Evolutionary conservation across 1,284 basidiomycete genomes (phyloP).

Genomic region (Cryptococcus sp.): DNA sequence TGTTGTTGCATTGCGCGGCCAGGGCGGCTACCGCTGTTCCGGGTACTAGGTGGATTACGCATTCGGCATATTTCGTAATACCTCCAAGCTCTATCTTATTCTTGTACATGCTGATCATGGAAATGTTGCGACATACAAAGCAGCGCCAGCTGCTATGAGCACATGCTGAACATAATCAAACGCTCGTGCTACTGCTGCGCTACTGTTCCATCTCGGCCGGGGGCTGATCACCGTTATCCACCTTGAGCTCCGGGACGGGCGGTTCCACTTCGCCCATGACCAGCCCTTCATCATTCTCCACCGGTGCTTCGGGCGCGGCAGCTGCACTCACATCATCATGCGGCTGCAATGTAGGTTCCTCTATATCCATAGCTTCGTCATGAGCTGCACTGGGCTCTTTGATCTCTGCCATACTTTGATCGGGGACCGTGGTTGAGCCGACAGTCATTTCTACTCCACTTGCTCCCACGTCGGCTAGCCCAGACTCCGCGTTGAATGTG

Average conservation of each 20-base stretch:
- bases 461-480: slow-evolving; percentile 21
- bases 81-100: too few relatives aligned
- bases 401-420: slow-evolving; percentile 9
- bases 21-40: too few relatives aligned
- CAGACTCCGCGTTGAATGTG: slow-evolving; percentile 22
- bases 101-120: too few relatives aligned
- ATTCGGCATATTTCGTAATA: too few relatives aligned
- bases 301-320: slow-evolving; percentile 1
- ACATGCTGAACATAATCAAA: too few relatives aligned
- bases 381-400: neutral
- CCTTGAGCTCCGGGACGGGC: slow-evolving; percentile 24
- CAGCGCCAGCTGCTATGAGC: too few relatives aligned
- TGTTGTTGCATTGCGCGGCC: too few relatives aligned
- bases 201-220: slow-evolving; percentile 10
- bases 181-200: too few relatives aligned
- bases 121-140: too few relatives aligned
- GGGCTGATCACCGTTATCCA: slow-evolving; percentile 21
- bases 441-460: slow-evolving; percentile 23
- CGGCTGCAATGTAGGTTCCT: neutral
- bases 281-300: slow-evolving; percentile 30
- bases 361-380: slow-evolving; percentile 24
- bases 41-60: too few relatives aligned
- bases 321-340: slow-evolving; percentile 1
- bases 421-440: slow-evolving; percentile 1
- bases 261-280: slow-evolving; percentile 37